Evolutionary conservation across 345 rosid genomes (phyloP), one percentile per base, ranked within the genome.

Genomic region (Camelina neglecta): DNA sequence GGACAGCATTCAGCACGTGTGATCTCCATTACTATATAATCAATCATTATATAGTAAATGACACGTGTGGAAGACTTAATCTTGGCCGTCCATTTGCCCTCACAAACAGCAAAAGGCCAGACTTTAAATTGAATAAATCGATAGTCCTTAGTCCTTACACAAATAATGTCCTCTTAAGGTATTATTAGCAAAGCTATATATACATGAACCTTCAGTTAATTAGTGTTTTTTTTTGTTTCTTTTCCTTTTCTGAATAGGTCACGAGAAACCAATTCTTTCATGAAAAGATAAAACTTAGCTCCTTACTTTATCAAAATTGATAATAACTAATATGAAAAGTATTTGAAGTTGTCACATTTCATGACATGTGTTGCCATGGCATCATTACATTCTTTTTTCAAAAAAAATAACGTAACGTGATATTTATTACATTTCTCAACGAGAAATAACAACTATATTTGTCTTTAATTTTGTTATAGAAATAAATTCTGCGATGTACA

Each of bases 1-100:
- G 50, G 23, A 74, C 65, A 65, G 71, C 38, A 29, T 29, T 29
- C 65, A 56, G 50, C 48, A 65, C 39, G 50, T 74, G 39, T 21
- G 49, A 56, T 33, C 31, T 21, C 29, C 29, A 29, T 29, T 29
- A 56, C 18, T 65, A 55, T 65, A 55, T 6, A n/a, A 48, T 60
- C 31, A 59, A 39, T 16, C 23, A 67, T 48, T 48, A 9, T 7
- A 0, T 47, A 5, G 36, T 33, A 59, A 1, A 9, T 36, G 67
- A 74, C 67, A 75, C 61, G 36, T 75, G 53, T 67, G 67, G 13
- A 59, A 47, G 66, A 72, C 68, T 42, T 42, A 31, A 75, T 69
- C 65, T 11, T 8, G 8, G 59, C 75, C 70, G 70, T 64, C 70
- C 70, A 76, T 48, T 33, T 62, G 16, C 44, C 36, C 20, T 53